Percentiles rank a stretch among this genome's conserved stretches.
phyloP scores from a whole-genome alignment of 2,329 filamentous ascomycete genomes.

The Aplosporella prunicola region DNA sequence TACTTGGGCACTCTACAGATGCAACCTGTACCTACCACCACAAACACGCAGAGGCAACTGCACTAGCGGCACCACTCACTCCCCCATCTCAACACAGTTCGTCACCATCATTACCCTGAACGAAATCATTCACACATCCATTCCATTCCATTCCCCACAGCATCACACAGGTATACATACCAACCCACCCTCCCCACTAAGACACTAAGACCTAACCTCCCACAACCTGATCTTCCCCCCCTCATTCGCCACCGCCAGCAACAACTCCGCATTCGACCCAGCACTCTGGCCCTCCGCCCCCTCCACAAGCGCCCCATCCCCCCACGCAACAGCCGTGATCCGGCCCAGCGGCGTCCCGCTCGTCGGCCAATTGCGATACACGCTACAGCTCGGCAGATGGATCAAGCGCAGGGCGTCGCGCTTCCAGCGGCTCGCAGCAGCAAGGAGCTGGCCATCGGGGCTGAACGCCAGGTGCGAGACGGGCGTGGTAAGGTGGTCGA shows the following conservation, averaged over 20 bases:
- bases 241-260: constrained; percentile 83
- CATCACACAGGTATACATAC: too few relatives aligned
- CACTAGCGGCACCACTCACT: too few relatives aligned
- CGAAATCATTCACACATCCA: too few relatives aligned
- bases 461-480: constrained; percentile 73
- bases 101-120: too few relatives aligned
- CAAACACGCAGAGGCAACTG: too few relatives aligned
- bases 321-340: constrained; percentile 52
- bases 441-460: constrained; percentile 80
- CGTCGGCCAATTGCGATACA: constrained; percentile 97
- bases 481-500: constrained; percentile 83
- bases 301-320: constrained; percentile 36
- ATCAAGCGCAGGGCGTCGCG: constrained; percentile 79
- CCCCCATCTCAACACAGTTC: too few relatives aligned
- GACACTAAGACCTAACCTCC: constrained; percentile 46
- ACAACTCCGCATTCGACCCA: constrained; percentile 19
- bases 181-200: too few relatives aligned
- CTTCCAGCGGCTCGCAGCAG: constrained; percentile 78
- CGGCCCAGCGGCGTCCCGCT: constrained; percentile 78
- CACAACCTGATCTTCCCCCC: constrained; percentile 79
- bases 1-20: too few relatives aligned
- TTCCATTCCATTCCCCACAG: too few relatives aligned
- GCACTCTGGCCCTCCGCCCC: constrained; percentile 11
- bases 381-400: constrained; percentile 83
- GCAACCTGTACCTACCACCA: too few relatives aligned